Percentiles rank a stretch among this genome's conserved stretches.
phyloP scores from a whole-genome alignment of 176 grass and related monocot genomes.

The Cenchrus americanus region DNA sequence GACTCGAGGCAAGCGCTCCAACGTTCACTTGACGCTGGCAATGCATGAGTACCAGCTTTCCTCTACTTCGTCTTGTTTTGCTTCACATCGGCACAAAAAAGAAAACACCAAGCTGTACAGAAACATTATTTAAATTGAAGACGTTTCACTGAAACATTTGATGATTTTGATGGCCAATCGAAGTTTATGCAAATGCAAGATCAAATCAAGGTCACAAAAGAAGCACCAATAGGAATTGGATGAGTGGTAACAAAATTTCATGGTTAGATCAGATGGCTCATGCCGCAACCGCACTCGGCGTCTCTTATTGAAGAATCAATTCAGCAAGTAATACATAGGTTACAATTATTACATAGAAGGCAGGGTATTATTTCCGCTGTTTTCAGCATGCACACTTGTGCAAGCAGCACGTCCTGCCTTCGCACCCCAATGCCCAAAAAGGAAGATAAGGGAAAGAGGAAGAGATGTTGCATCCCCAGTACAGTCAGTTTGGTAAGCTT shows the following conservation, averaged over 20 bases:
- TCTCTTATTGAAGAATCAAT: slow-evolving; percentile 38
- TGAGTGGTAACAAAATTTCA: not conserved
- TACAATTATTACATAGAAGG: slow-evolving; percentile 40
- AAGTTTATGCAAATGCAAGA: not conserved
- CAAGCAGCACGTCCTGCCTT: slow-evolving; percentile 44
- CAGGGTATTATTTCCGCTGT: slow-evolving; percentile 44
- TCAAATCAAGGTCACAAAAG: not conserved
- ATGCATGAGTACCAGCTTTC: too few species aligned
- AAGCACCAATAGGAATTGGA: not conserved
- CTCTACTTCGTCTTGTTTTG: not conserved
- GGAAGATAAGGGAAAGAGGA: slow-evolving; percentile 17
- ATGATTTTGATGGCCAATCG: not conserved
- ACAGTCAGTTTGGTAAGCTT: slow-evolving; percentile 50
- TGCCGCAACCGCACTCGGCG: not conserved
- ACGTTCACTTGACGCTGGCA: too few species aligned
- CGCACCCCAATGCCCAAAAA: slow-evolving; percentile 36
- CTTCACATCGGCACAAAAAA: not conserved
- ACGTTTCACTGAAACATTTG: not conserved
- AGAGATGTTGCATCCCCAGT: slow-evolving; percentile 24
- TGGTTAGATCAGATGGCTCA: not conserved
- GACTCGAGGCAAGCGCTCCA: too few species aligned
- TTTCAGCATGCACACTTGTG: slow-evolving; percentile 40
- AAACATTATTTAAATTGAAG: not conserved
- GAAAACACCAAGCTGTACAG: not conserved
- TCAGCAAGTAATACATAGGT: slow-evolving; percentile 18